Evolutionary conservation across 768 basidiomycete genomes (phyloP).

Genomic region (Rhodotorula kratochvilovae): DNA sequence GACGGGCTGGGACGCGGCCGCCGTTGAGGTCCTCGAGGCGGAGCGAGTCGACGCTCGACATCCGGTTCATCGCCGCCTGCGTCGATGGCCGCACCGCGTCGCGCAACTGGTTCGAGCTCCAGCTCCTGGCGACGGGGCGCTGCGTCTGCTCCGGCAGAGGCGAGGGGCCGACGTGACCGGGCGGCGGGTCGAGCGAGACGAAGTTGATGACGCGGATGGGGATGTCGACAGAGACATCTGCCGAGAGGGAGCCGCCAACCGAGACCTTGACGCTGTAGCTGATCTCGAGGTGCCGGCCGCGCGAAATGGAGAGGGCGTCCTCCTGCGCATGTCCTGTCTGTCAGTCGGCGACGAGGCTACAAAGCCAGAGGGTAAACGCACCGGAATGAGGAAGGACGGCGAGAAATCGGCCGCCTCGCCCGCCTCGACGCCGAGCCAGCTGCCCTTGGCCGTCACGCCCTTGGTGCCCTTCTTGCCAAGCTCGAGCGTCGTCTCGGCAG

Average conservation of each 20-base stretch:
- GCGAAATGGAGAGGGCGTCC: slow-evolving; percentile 64
- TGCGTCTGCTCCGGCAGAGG: slow-evolving; percentile 10
- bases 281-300: slow-evolving; percentile 70
- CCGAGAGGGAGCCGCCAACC: slow-evolving; percentile 58
- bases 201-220: slow-evolving; percentile 77
- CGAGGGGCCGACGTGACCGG: slow-evolving; percentile 45
- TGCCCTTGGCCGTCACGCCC: slow-evolving; percentile 76
- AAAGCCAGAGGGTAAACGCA: slow-evolving; percentile 49
- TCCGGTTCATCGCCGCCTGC: slow-evolving; percentile 9
- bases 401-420: slow-evolving; percentile 62
- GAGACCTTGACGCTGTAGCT: slow-evolving; percentile 66
- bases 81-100: not conserved
- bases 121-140: slow-evolving; percentile 19
- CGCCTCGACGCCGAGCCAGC: slow-evolving; percentile 77
- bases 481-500: slow-evolving; percentile 63
- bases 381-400: slow-evolving; percentile 69
- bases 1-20: slow-evolving; percentile 11
- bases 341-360: too few relatives aligned
- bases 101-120: slow-evolving; percentile 26
- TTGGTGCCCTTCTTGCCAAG: slow-evolving; percentile 61
- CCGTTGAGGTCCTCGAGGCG: slow-evolving; percentile 27
- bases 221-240: slow-evolving; percentile 65
- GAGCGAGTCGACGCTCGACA: slow-evolving; percentile 32
- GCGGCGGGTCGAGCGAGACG: slow-evolving; percentile 77
- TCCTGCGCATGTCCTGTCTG: slow-evolving; percentile 50